Base-by-base conservation (phyloP, 306 rosid genomes). In the Citrullus mucosospermus region DNA sequence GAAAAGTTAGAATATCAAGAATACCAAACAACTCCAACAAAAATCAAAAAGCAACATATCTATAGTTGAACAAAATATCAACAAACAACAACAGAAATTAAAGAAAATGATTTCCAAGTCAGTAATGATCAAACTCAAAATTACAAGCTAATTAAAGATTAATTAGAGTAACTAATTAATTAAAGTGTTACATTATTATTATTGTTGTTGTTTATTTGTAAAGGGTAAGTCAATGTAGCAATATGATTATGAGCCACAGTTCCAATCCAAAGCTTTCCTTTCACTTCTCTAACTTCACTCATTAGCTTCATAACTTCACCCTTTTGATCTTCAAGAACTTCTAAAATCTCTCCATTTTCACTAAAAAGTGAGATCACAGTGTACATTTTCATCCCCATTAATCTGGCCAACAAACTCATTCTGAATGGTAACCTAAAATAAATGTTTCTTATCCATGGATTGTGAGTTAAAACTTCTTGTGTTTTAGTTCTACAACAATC, bases 191-290 rank as follows among this genome's bases (percentile, higher is more conserved):
- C 30, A 30, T 61, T 30, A 30, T 11, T 28, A 8, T 63, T 13
- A 39, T 39, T 39, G 8, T 0, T 25, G 28, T 25, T 25, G 1
- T 69, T 46, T 5, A 28, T 25, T 72, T 72, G 41, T 39, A 48
- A 86, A 80, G 96, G 93, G 82, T 92, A 91, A 86, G 92, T 81
- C 65, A 95, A 80, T 4, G 97, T 92, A 63, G 97, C 92, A 78
- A 92, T 91, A 59, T 92, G 93, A 78, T 95, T 95, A 82, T 95
- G 97, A 79, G 96, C 98, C 11, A 95, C 98, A 2, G 97, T 92
- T 68, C 97, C 98, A 80, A 92, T 92, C 98, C 97, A 95, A 50
- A 95, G 90, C 81, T 89, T 95, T 2, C 96, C 98, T 0, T 88
- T 68, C 0, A 56, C 87, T 69, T 92, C 92, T 80, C 88, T 88